Evolutionary conservation across 768 basidiomycete species (phyloP).

Genomic region (Pleurotus eryngii): DNA sequence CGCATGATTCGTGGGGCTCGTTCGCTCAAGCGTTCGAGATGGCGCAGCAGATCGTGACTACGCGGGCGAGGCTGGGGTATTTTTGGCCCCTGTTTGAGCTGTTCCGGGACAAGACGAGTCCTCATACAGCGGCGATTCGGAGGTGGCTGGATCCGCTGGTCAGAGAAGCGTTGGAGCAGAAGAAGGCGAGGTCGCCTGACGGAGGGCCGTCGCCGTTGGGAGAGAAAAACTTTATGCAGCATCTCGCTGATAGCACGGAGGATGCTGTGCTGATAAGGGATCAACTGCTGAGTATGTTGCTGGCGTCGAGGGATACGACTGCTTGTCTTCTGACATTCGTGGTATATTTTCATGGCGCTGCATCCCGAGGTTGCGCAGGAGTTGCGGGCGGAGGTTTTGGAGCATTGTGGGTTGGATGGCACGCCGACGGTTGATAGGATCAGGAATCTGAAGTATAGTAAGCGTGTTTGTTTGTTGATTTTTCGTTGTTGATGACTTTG

Average conservation of each 20-base stretch:
- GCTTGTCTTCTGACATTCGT: slow-evolving; percentile 66
- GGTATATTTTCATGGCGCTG: slow-evolving; percentile 65
- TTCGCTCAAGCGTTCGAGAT: slow-evolving; percentile 59
- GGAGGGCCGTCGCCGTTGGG: slow-evolving; percentile 22
- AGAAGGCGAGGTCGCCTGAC: slow-evolving; percentile 23
- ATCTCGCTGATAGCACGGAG: slow-evolving; percentile 62
- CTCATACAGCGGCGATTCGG: slow-evolving; percentile 48
- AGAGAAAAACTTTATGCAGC: slow-evolving; percentile 65
- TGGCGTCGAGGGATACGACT: slow-evolving; percentile 80
- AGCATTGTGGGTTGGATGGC: slow-evolving; percentile 44
- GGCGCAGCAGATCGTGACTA: slow-evolving; percentile 50
- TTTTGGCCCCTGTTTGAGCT: slow-evolving; percentile 63
- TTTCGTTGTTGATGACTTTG: background rate
- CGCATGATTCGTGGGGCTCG: slow-evolving; percentile 57
- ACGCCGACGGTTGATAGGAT: slow-evolving; percentile 56
- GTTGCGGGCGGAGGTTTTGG: slow-evolving; percentile 59
- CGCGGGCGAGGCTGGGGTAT: slow-evolving; percentile 47
- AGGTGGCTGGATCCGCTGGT: slow-evolving; percentile 66
- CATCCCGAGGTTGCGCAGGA: slow-evolving; percentile 53
- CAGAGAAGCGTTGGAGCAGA: slow-evolving; percentile 44
- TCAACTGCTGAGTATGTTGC: slow-evolving; percentile 72
- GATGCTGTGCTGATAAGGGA: slow-evolving; percentile 67
- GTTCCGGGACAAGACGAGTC: slow-evolving; percentile 48
- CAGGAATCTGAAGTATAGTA: slow-evolving; percentile 64
- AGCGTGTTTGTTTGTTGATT: slow-evolving; percentile 15